Percentiles rank a stretch among this genome's conserved stretches.
These are phyloP conservation scores for Cryptococcus sp. DNA, from an alignment of 1,284 basidiomycete species.

Conservation along the genomic window DNA sequence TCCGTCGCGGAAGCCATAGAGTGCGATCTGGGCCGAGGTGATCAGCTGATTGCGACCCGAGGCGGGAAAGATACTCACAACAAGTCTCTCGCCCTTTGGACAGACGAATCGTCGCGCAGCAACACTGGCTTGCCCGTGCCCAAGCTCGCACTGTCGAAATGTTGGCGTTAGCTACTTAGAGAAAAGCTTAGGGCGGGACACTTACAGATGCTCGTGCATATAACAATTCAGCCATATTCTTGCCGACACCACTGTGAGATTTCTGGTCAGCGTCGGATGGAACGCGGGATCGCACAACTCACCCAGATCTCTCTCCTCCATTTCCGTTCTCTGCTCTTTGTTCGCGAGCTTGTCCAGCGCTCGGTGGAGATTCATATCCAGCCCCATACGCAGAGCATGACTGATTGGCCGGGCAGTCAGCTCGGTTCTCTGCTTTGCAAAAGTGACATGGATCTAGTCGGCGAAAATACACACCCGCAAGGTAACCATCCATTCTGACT, in stretches of 20 bases:
- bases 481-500: conserved; percentile 92
- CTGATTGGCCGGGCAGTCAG: conserved; percentile 52
- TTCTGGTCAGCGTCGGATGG: conserved; percentile 20
- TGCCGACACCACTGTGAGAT: conserved; percentile 72
- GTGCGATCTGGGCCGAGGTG: conserved; percentile 59
- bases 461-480: conserved; percentile 53
- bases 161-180: no score
- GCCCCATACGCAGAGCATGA: conserved; percentile 90
- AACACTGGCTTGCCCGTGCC: conserved; percentile 88
- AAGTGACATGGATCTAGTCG: neutral
- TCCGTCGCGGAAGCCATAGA: conserved; percentile 84
- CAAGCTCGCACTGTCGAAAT: conserved; percentile 69
- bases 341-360: conserved; percentile 88
- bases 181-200: neutral
- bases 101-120: conserved; percentile 81
- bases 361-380: conserved; percentile 87
- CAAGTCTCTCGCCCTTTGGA: conserved; percentile 76
- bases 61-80: conserved; percentile 52
- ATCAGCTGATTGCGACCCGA: conserved; percentile 3
- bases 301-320: conserved; percentile 85
- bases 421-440: neutral
- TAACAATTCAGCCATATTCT: conserved; percentile 93
- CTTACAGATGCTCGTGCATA: conserved; percentile 51
- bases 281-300: conserved; percentile 29
- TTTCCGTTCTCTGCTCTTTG: conserved; percentile 64